Percentiles rank a stretch among this genome's conserved stretches.
phyloP scores from a whole-genome alignment of 2,329 filamentous ascomycete species.

The Fusarium citri region DNA sequence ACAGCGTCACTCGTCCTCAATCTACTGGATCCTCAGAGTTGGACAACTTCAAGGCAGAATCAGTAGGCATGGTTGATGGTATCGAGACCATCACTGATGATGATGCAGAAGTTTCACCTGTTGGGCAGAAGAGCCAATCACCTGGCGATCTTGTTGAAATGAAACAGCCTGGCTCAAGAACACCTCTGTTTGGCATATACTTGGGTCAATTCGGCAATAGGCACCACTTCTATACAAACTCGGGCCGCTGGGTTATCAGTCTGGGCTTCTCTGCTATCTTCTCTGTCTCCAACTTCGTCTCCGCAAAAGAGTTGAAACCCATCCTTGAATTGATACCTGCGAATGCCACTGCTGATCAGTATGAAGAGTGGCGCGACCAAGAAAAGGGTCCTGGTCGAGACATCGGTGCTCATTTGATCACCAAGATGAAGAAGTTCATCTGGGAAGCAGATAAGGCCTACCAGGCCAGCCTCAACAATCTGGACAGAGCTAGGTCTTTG shows the following conservation, averaged over 20 bases:
- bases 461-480: slow-evolving; percentile 59
- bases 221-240: slow-evolving; percentile 66
- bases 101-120: slow-evolving; percentile 43
- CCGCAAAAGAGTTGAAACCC: slow-evolving; percentile 55
- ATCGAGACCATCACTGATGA: slow-evolving; percentile 46
- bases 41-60: slow-evolving; percentile 44
- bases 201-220: slow-evolving; percentile 63
- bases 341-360: slow-evolving; percentile 45
- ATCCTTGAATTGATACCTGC: slow-evolving; percentile 49
- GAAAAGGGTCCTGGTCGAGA: slow-evolving; percentile 59
- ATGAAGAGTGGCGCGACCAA: slow-evolving; percentile 48
- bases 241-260: slow-evolving; percentile 62
- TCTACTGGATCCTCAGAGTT: slow-evolving; percentile 50
- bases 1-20: slow-evolving; percentile 50
- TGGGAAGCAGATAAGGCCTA: slow-evolving; percentile 58
- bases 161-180: slow-evolving; percentile 54
- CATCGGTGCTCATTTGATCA: slow-evolving; percentile 57
- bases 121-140: slow-evolving; percentile 44
- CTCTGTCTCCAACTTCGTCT: slow-evolving; percentile 61
- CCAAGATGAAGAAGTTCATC: slow-evolving; percentile 61
- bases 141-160: slow-evolving; percentile 66
- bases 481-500: slow-evolving; percentile 59
- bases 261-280: slow-evolving; percentile 60
- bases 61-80: slow-evolving; percentile 42
- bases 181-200: slow-evolving; percentile 64